Percentiles rank a stretch among this genome's conserved stretches.
phyloP scores from a whole-genome alignment of 176 grass and related monocot species.

The Sorghum bicolor region Sorghum_bicolor_NCBIv3 NC_012873.2:63232001-63232500 shows the following conservation, averaged over 20 bases:
- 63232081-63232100: too few relatives aligned
- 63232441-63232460: too few relatives aligned
- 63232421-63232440: too few relatives aligned
- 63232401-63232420: too few relatives aligned
- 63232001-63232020: too few relatives aligned
- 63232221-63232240: background rate
- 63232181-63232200: background rate
- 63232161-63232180: slow-evolving; percentile 10
- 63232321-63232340: background rate
- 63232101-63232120: too few relatives aligned
- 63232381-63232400: too few relatives aligned
- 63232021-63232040: background rate
- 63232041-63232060: too few relatives aligned
- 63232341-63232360: background rate
- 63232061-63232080: background rate
- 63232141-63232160: slow-evolving; percentile 20
- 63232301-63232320: background rate
- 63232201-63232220: slow-evolving; percentile 7
- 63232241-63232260: background rate
- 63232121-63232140: background rate
- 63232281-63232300: background rate
- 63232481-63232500: too few relatives aligned
- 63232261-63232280: background rate
- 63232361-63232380: too few relatives aligned
- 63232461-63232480: too few relatives aligned